phyloP scores from a whole-genome alignment of 331 rosid species.

The Acacia pycnantha region DNA sequence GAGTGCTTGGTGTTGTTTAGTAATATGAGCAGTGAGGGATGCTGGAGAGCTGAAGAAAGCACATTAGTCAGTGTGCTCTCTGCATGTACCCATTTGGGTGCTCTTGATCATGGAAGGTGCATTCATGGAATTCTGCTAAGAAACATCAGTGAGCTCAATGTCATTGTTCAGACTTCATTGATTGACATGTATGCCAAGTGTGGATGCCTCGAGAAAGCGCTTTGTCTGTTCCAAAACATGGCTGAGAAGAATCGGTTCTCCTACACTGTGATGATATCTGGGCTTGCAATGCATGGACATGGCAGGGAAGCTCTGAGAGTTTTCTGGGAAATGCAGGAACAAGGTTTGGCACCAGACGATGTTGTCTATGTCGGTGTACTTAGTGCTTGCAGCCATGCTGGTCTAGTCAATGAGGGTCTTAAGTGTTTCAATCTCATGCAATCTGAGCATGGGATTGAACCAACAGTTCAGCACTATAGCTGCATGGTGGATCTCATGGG shows the following conservation, averaged over 20 bases:
- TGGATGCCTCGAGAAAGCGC: slow-evolving; percentile 68
- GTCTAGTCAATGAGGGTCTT: slow-evolving; percentile 71
- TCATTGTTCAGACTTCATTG: slow-evolving; percentile 50
- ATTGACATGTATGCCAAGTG: slow-evolving; percentile 85
- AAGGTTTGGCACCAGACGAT: slow-evolving; percentile 69
- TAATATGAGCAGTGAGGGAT: slow-evolving; percentile 45
- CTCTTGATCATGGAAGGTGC: slow-evolving; percentile 67
- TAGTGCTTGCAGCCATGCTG: slow-evolving; percentile 77
- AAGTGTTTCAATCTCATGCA: slow-evolving; percentile 55
- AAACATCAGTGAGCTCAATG: slow-evolving; percentile 46
- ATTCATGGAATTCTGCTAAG: slow-evolving; percentile 68
- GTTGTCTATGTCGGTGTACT: slow-evolving; percentile 62
- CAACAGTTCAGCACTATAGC: slow-evolving; percentile 74
- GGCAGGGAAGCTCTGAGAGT: slow-evolving; percentile 71
- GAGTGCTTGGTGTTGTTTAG: slow-evolving; percentile 67
- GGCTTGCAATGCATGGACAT: slow-evolving; percentile 77
- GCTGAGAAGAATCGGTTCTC: slow-evolving; percentile 59
- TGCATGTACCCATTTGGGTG: slow-evolving; percentile 85
- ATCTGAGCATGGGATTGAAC: slow-evolving; percentile 56
- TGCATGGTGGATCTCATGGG: slow-evolving; percentile 86
- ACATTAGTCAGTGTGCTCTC: slow-evolving; percentile 64
- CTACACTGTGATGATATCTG: slow-evolving; percentile 74
- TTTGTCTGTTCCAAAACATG: slow-evolving; percentile 56
- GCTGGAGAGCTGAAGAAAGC: slow-evolving; percentile 78
- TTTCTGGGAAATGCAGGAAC: slow-evolving; percentile 59